A percentile compares a stretch with the other conserved stretches of the same genome.
Conservation (phyloP, 2,329 filamentous ascomycete genomes). For the Colletotrichum cuscutae region DNA sequence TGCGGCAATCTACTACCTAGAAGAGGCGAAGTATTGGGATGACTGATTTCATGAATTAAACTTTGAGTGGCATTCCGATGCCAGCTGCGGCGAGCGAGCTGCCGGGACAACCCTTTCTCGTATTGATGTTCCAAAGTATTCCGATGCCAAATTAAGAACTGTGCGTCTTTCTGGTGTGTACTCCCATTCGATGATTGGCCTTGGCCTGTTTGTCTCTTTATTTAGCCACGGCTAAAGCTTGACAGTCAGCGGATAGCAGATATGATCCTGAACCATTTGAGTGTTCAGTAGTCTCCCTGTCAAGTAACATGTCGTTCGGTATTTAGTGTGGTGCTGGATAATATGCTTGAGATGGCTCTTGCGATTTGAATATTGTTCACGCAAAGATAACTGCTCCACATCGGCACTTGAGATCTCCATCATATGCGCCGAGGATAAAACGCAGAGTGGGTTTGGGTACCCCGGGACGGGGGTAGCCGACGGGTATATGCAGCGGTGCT, state of each 20-base stretch:
- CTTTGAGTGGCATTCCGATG: not conserved
- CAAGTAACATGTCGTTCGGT: not conserved
- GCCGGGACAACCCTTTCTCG: not conserved
- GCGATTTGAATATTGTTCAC: not conserved
- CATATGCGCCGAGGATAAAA: not conserved
- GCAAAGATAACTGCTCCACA: not conserved
- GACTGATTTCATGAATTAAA: slow-evolving; percentile 11
- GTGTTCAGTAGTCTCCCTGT: not conserved
- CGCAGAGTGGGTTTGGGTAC: not conserved
- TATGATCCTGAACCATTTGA: too few species aligned
- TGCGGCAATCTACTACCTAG: not conserved
- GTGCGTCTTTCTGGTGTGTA: not conserved
- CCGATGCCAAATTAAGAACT: not conserved
- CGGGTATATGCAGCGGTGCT: not conserved
- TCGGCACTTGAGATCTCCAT: not conserved
- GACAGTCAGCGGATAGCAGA: too few species aligned
- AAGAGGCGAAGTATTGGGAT: not conserved
- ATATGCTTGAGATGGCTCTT: not conserved
- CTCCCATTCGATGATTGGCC: not conserved
- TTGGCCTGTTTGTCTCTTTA: too few species aligned
- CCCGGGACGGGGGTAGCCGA: slow-evolving; percentile 10
- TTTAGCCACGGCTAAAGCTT: too few species aligned
- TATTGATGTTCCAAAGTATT: not conserved
- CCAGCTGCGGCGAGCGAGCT: not conserved
- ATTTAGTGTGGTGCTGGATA: not conserved